phyloP scores from a whole-genome alignment of 164 flowering plant species.

The Chimonanthus salicifolius region DNA sequence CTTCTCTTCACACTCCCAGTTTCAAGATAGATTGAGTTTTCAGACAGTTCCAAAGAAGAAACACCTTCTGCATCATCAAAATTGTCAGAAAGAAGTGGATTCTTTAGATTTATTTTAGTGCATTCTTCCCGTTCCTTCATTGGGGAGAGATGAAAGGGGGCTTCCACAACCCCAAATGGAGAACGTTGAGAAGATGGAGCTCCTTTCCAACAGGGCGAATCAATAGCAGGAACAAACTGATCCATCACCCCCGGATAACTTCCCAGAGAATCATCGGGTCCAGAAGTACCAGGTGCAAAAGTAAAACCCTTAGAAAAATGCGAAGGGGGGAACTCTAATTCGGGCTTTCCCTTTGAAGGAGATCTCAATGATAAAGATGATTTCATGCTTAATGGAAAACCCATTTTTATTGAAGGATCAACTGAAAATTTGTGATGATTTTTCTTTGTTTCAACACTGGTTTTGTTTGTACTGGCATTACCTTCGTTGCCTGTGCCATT shows the following conservation, averaged over 20 bases:
- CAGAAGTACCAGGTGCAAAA: constrained; percentile 11
- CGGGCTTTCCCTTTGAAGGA: constrained; percentile 8
- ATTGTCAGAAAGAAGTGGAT: constrained; percentile 14
- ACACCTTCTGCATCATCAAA: constrained; percentile 10
- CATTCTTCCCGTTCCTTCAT: constrained; percentile 16
- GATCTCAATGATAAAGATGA: constrained; percentile 9
- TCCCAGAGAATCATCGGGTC: constrained; percentile 18
- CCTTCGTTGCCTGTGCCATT: constrained; percentile 9
- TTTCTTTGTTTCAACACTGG: constrained; percentile 1
- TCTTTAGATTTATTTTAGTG: constrained; percentile 15
- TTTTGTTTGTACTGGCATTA: constrained; percentile 14
- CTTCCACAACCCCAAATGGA: constrained; percentile 27
- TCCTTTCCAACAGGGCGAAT: constrained; percentile 93
- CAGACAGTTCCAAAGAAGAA: constrained; percentile 2
- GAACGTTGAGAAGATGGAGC: constrained; percentile 31
- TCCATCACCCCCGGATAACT: constrained; percentile 32
- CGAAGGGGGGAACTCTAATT: constrained; percentile 9
- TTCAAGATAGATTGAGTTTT: background rate
- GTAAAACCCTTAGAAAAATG: constrained; percentile 10
- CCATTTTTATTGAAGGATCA: constrained; percentile 12
- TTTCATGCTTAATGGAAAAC: constrained; percentile 11
- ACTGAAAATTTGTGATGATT: constrained; percentile 11
- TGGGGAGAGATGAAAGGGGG: constrained; percentile 7
- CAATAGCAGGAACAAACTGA: constrained; percentile 42
- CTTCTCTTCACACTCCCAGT: constrained; percentile 14